A percentile compares a stretch with the other conserved stretches of the same genome.
Conservation (phyloP, 2,329 filamentous ascomycete species). For the Fusarium sororula region DNA sequence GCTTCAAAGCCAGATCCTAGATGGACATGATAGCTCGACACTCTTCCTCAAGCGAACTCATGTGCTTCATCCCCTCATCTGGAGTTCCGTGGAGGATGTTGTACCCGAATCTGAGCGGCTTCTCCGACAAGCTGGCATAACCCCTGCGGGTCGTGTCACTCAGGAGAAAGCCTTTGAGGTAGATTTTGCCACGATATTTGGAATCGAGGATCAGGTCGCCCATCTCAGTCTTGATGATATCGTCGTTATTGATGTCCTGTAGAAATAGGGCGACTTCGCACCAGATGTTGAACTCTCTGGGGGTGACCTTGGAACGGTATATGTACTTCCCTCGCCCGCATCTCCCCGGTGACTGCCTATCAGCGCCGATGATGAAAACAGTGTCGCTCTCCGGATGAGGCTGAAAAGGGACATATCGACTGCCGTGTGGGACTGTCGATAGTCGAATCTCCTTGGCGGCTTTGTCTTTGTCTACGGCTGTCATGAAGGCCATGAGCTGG, state of each 20-base stretch:
- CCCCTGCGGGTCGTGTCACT: background rate
- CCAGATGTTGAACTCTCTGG: conserved; percentile 11
- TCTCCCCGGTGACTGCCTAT: background rate
- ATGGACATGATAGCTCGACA: conserved; percentile 14
- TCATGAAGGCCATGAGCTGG: conserved; percentile 27
- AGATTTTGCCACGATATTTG: background rate
- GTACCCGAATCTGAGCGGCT: conserved; percentile 20
- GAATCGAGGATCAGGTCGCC: conserved; percentile 7
- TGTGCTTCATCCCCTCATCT: background rate
- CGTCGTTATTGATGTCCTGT: background rate
- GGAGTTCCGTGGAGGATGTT: conserved; percentile 2
- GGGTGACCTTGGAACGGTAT: background rate
- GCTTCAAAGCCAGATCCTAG: conserved; percentile 11
- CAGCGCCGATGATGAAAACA: conserved; percentile 7
- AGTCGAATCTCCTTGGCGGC: background rate
- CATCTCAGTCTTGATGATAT: background rate
- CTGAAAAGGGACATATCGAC: background rate
- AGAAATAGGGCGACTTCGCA: conserved; percentile 13
- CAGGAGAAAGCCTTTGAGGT: conserved; percentile 13
- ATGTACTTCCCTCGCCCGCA: background rate
- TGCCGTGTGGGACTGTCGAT: too few relatives aligned
- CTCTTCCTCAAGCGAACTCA: conserved; percentile 3
- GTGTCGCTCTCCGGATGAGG: background rate
- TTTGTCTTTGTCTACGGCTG: conserved; percentile 1
- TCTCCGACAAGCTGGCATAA: conserved; percentile 10